Conservation (phyloP, 176 grass and related monocot species). For the Zizania latifolia region DNA sequence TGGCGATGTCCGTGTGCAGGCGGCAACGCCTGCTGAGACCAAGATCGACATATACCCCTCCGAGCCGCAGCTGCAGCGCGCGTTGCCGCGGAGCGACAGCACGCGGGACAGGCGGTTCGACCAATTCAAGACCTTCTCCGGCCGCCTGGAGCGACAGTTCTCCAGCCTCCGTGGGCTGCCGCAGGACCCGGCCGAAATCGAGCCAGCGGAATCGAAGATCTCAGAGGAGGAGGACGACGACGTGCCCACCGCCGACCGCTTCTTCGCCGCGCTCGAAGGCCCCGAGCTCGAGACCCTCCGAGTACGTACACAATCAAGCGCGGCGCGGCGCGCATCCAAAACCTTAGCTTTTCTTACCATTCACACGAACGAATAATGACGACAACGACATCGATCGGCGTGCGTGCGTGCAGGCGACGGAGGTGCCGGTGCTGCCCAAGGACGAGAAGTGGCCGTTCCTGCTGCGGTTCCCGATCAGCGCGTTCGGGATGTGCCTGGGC, state of each 20-base stretch:
- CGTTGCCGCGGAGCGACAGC: conserved; percentile 22
- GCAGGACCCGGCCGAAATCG: conserved; percentile 12
- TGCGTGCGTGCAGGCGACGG: background rate
- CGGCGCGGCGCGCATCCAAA: no score
- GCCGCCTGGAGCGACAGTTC: conserved; percentile 64
- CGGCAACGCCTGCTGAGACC: background rate
- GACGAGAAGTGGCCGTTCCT: conserved; percentile 87
- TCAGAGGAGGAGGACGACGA: conserved; percentile 27
- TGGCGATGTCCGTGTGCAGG: background rate
- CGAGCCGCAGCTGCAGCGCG: conserved; percentile 7
- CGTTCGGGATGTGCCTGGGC: conserved; percentile 76
- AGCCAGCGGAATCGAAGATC: background rate
- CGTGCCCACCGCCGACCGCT: conserved; percentile 48
- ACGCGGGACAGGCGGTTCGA: conserved; percentile 52
- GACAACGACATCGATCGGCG: background rate
- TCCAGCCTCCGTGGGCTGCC: conserved; percentile 65
- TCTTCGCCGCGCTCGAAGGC: conserved; percentile 74
- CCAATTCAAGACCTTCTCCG: conserved; percentile 78
- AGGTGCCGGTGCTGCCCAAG: conserved; percentile 54
- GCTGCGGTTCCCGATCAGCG: conserved; percentile 65
- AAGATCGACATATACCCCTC: background rate
- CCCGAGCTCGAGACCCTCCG: conserved; percentile 80
- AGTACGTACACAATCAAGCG: conserved; percentile 17
- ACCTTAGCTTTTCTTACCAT: background rate
- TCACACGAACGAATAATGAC: background rate